Conservation (phyloP, 129 eudicot genomes). For the Centaurea solstitialis region DNA sequence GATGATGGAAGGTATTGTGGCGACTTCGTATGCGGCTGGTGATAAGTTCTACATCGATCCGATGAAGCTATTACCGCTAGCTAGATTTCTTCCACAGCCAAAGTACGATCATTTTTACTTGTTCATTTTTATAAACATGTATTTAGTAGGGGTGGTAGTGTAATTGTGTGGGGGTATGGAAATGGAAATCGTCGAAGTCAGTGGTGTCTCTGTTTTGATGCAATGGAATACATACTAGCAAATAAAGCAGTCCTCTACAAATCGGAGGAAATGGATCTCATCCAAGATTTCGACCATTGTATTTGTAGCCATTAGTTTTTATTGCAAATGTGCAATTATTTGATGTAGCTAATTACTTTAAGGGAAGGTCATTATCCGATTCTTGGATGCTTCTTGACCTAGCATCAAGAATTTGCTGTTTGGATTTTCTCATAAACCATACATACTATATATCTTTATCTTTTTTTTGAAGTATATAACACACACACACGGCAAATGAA, state of each 20-base stretch:
- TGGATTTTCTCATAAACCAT: background rate
- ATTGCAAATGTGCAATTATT: background rate
- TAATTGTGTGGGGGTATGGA: background rate
- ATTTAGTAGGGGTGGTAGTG: too few species aligned
- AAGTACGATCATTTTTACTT: constrained; percentile 53
- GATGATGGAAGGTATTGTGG: constrained; percentile 91
- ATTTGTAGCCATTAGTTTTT: background rate
- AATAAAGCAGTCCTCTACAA: background rate
- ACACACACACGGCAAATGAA: background rate
- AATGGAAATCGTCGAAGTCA: background rate
- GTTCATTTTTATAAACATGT: background rate
- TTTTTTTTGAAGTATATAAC: background rate
- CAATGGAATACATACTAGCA: background rate
- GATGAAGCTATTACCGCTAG: constrained; percentile 73
- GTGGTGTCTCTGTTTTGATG: background rate
- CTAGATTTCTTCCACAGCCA: constrained; percentile 93
- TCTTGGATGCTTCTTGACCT: constrained; percentile 11
- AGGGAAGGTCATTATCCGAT: constrained; percentile 3
- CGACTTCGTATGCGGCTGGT: constrained; percentile 76
- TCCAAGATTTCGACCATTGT: background rate
- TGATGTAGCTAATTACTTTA: too few species aligned
- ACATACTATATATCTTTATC: background rate
- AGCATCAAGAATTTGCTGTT: background rate
- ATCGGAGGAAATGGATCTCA: background rate
- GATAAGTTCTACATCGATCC: constrained; percentile 96